Evolutionary conservation across 2,329 filamentous ascomycete species (phyloP), one percentile per base, ranked within the genome.

Genomic region (Trichoderma aggressivum): DNA sequence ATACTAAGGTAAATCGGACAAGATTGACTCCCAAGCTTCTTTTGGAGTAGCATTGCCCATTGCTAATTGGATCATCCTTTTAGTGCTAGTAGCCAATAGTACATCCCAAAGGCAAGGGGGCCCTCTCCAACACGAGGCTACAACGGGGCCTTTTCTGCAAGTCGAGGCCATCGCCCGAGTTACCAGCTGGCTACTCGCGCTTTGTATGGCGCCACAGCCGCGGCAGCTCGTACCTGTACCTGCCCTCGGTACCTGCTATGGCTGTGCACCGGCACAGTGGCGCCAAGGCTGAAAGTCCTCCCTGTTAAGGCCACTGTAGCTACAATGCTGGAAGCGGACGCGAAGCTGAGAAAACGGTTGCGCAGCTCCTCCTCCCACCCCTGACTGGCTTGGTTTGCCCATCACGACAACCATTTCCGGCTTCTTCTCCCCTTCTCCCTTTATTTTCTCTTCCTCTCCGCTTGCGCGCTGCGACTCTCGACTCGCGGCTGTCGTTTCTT

Each of bases 251-350:
- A 50, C 64, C 8, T n/a, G 14, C 12, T 36, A 71, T 71, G 70
- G 70, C 70, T 43, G 70, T 71, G 70, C 70, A 71, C n/a, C 11
- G 18, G 16, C 18, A 32, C 43, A n/a, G 67, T 70, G 67, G 67
- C 67, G 67, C 47, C 59, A 62, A 70, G 67, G 58, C 58, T 62
- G 67, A 58, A 55, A 30, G 43, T 39, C 24, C 65, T 36, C 65
- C 65, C n/a, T 47, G 76, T 79, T 79, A 73, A 81, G 79, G 79
- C 79, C 79, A 81, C 79, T 80, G 79, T 80, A 81, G 79, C 79
- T 80, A 80, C 79, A 80, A 78, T 76, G 80, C 77, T 75, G 75
- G 64, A 43, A 53, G 30, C 70, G 70, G 39, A 61, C 63, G 70
- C 59, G 64, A 59, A 71, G 70, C 70, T 63, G 58, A 67, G 73